Evolutionary conservation across 345 rosid genomes (phyloP).

Genomic region (Populus davidiana): DNA sequence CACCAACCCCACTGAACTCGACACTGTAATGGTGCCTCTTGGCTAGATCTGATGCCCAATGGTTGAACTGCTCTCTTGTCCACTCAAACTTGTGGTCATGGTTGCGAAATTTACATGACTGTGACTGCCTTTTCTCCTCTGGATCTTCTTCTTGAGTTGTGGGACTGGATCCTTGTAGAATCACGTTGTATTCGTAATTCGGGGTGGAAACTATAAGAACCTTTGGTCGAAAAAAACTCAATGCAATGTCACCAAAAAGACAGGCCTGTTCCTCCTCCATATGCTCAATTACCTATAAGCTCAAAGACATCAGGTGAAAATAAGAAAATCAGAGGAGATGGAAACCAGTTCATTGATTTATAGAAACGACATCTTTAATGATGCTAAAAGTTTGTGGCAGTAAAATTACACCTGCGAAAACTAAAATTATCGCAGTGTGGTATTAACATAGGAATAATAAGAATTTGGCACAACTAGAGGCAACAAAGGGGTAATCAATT

Average conservation of each 20-base stretch:
- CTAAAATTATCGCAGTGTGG: too few relatives aligned
- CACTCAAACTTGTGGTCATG: constrained; percentile 98
- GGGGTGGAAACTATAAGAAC: constrained; percentile 87
- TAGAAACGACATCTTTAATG: too few relatives aligned
- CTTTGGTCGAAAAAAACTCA: constrained; percentile 58
- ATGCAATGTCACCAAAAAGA: constrained; percentile 61
- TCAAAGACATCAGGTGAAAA: background rate
- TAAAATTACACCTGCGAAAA: too few relatives aligned
- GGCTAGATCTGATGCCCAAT: constrained; percentile 69
- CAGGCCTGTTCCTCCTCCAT: constrained; percentile 89
- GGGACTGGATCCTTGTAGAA: constrained; percentile 54
- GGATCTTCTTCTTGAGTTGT: constrained; percentile 52
- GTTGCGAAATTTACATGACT: constrained; percentile 69
- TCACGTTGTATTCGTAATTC: constrained; percentile 80
- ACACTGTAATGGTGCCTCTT: constrained; percentile 54
- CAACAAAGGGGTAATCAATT: too few relatives aligned
- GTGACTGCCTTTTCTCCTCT: constrained; percentile 44
- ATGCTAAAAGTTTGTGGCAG: too few relatives aligned
- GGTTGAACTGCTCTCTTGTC: constrained; percentile 79
- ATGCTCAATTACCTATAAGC: constrained; percentile 80
- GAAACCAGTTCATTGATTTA: too few relatives aligned
- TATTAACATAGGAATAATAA: too few relatives aligned
- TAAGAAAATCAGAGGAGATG: background rate
- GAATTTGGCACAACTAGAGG: too few relatives aligned
- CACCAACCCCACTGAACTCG: constrained; percentile 90